Evolutionary conservation across 2,329 filamentous ascomycete genomes (phyloP), one percentile per base, ranked within the genome.

Genomic region (Herpotrichia juniperi): DNA sequence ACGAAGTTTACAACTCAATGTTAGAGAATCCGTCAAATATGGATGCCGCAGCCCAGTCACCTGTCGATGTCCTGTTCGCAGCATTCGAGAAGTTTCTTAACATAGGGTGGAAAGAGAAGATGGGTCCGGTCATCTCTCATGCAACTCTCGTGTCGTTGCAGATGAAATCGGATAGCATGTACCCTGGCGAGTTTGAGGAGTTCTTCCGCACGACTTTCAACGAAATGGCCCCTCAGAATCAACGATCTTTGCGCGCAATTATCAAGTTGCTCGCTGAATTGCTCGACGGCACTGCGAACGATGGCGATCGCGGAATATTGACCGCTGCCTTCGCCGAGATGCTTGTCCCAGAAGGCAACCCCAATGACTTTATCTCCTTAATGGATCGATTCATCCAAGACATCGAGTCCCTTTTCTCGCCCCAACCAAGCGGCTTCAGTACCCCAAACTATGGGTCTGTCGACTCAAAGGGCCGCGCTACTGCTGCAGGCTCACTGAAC

Each of bases 71-170:
- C 17, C 82, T 97, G 4, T 96, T 97, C 67, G 89, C 90, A 22
- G 89, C 93, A 0, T 97, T 97, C 69, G 93, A 97, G 71, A 97
- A 96, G 56, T 97, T 97, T 62, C 78, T 97, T 54, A 87, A 86
- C 52, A 87, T 92, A 57, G 92, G 90, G 11, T 97, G 93, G 93
- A 87, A 84, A 53, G 89, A 93, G 59, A 88, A 91, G 62, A 92
- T 97, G 81, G 93, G 93, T 0, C 86, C 90, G 2, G 85, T 97
- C 49, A 86, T 97, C 71, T 86, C 90, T 1, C 81, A 85, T 46
- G 81, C 88, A 42, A 83, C 86, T 4, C 79, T 97, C 31, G 84
- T 88, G 50, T 85, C 86, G 1, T 80, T 97, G n/a, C 92, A 96
- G 51, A 81, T 85, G 48, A 77, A 79, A 55, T 76, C 78, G 9